These are phyloP conservation scores for Debaryomyces sp. DNA, from an alignment of 1,139 yeast species.

Conservation along the genomic window DNA sequence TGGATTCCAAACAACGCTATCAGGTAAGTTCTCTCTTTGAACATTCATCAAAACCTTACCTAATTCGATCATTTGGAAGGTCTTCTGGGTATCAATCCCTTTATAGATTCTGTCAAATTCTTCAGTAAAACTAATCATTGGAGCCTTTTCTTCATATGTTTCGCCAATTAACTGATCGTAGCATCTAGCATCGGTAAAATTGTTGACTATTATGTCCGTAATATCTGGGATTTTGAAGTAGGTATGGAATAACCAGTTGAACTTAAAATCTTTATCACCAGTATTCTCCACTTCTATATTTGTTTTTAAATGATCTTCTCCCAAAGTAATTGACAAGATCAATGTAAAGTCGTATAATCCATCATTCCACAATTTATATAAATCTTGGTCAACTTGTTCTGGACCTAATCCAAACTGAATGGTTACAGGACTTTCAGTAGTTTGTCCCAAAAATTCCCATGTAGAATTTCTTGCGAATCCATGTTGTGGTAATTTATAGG, in stretches of 20 bases:
- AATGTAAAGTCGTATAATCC: constrained; percentile 72
- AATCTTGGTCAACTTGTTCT: constrained; percentile 67
- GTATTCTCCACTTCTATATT: constrained; percentile 75
- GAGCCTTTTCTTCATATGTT: constrained; percentile 68
- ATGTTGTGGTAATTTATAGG: constrained; percentile 77
- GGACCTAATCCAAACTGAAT: constrained; percentile 91
- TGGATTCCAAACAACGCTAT: constrained; percentile 97
- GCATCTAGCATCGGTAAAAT: constrained; percentile 70
- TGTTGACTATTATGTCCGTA: constrained; percentile 73
- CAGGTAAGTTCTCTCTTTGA: constrained; percentile 69
- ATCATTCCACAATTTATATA: constrained; percentile 56
- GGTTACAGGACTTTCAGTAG: constrained; percentile 55
- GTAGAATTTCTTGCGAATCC: constrained; percentile 89
- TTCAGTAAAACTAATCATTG: constrained; percentile 70
- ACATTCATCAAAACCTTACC: constrained; percentile 73
- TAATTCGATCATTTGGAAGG: constrained; percentile 64
- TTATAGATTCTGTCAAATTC: constrained; percentile 87
- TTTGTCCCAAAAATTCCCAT: constrained; percentile 94
- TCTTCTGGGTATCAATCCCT: constrained; percentile 54
- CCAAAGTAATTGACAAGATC: constrained; percentile 65
- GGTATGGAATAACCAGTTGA: constrained; percentile 97
- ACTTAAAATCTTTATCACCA: constrained; percentile 66
- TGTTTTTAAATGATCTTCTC: constrained; percentile 58
- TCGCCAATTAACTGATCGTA: constrained; percentile 72
- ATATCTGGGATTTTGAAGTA: constrained; percentile 77